Conservation (phyloP, 805 yeast genomes). For the Nakazawaea pomicola region DNA sequence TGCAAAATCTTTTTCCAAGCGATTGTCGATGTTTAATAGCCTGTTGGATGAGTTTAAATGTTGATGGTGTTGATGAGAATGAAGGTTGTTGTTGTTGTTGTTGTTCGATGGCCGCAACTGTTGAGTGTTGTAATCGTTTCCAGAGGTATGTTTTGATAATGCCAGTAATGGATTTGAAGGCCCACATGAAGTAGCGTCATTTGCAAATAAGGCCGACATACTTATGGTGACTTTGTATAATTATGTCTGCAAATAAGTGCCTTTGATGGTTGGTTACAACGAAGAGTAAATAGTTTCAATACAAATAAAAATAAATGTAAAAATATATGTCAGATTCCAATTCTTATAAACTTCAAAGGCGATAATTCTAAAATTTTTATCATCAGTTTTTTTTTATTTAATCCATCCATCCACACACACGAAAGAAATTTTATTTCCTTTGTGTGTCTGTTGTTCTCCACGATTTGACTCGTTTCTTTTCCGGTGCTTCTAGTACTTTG, state of each 20-base stretch:
- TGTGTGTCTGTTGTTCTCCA: not conserved
- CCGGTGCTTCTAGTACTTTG: too few species aligned
- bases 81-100: slow-evolving; percentile 17
- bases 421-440: not conserved
- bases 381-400: not conserved
- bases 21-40: slow-evolving; percentile 24
- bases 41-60: slow-evolving; percentile 13
- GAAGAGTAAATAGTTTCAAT: not conserved
- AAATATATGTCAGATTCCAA: too few species aligned
- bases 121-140: not conserved
- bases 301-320: not conserved
- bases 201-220: slow-evolving; percentile 11
- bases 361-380: too few species aligned
- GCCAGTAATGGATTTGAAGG: slow-evolving; percentile 39
- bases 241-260: too few species aligned
- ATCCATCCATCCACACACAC: too few species aligned
- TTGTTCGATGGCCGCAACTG: too few species aligned
- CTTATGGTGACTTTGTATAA: not conserved
- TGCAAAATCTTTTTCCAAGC: slow-evolving; percentile 34
- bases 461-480: not conserved
- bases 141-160: slow-evolving; percentile 31
- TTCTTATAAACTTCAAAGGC: too few species aligned
- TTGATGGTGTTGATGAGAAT: not conserved
- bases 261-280: too few species aligned
- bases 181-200: slow-evolving; percentile 34